Percentiles rank a stretch among this genome's conserved stretches.
Conservation (phyloP, 2,329 filamentous ascomycete genomes). For the Colletotrichum graminicola region DNA sequence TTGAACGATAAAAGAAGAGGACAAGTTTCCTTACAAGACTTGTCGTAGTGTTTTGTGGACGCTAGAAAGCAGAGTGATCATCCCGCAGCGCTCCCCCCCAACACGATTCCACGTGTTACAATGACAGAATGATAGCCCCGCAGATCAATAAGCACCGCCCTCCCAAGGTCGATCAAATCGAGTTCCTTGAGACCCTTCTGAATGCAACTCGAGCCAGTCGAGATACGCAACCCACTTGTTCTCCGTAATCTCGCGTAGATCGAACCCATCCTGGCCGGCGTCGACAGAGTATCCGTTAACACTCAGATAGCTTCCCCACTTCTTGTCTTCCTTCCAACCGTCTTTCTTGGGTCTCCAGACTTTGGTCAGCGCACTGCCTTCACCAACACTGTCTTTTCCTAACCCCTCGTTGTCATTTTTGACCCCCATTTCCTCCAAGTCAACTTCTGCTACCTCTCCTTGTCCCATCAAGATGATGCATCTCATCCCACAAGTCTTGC, state of each 20-base stretch:
- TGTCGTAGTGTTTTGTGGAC: too few species aligned
- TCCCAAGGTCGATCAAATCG: slow-evolving; percentile 35
- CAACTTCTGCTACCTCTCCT: slow-evolving; percentile 48
- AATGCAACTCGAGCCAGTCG: slow-evolving; percentile 39
- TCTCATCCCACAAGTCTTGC: slow-evolving; percentile 58
- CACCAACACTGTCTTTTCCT: neutral
- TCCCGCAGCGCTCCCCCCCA: too few species aligned
- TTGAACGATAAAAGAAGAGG: too few species aligned
- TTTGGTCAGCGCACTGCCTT: slow-evolving; percentile 32
- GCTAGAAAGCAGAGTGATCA: too few species aligned
- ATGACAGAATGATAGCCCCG: too few species aligned
- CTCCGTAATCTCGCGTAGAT: slow-evolving; percentile 53
- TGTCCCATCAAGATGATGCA: slow-evolving; percentile 56
- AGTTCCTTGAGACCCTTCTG: slow-evolving; percentile 21
- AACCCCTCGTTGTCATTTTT: slow-evolving; percentile 35
- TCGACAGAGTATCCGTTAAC: slow-evolving; percentile 56
- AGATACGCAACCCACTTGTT: slow-evolving; percentile 49
- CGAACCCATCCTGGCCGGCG: slow-evolving; percentile 52
- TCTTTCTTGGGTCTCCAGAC: slow-evolving; percentile 50
- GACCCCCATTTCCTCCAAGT: slow-evolving; percentile 42
- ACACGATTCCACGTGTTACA: too few species aligned
- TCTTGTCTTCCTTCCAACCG: slow-evolving; percentile 45
- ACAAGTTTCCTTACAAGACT: too few species aligned
- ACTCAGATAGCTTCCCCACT: slow-evolving; percentile 50
- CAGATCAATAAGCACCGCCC: slow-evolving; percentile 34